Conservation (phyloP, 305 asterid species). For the Fraxinus dipetala region DNA sequence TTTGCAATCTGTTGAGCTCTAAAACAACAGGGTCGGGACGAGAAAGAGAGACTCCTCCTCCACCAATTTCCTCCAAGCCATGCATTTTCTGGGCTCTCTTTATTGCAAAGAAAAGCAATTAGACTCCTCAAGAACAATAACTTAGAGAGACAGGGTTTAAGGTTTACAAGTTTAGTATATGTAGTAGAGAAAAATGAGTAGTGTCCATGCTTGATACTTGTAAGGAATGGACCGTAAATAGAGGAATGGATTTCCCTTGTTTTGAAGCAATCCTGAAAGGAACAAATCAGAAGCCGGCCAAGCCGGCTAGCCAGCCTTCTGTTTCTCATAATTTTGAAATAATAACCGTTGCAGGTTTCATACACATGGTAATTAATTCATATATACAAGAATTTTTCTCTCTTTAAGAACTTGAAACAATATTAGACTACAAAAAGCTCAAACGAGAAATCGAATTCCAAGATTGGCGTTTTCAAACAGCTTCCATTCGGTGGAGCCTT, state of each 20-base stretch:
- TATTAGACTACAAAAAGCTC: neutral
- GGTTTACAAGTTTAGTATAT: slow-evolving; percentile 33
- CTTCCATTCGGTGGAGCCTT: neutral
- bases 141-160: slow-evolving; percentile 12
- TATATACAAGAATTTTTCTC: neutral
- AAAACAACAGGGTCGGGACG: slow-evolving; percentile 72
- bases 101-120: slow-evolving; percentile 14
- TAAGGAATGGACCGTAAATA: slow-evolving; percentile 65
- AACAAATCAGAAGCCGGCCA: neutral
- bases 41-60: slow-evolving; percentile 34
- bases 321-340: slow-evolving; percentile 24
- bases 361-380: neutral
- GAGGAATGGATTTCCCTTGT: slow-evolving; percentile 40
- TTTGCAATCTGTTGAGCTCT: slow-evolving; percentile 72
- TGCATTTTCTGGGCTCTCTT: slow-evolving; percentile 24
- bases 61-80: slow-evolving; percentile 30
- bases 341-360: neutral
- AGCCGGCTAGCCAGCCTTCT: slow-evolving; percentile 16
- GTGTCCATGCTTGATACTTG: slow-evolving; percentile 30
- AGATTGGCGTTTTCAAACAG: neutral
- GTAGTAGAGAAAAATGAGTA: neutral
- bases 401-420: neutral
- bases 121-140: slow-evolving; percentile 8
- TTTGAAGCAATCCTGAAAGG: slow-evolving; percentile 62
- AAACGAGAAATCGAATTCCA: neutral